phyloP scores from a whole-genome alignment of 805 yeast genomes.

The Yamadazyma ubonensis region DNA sequence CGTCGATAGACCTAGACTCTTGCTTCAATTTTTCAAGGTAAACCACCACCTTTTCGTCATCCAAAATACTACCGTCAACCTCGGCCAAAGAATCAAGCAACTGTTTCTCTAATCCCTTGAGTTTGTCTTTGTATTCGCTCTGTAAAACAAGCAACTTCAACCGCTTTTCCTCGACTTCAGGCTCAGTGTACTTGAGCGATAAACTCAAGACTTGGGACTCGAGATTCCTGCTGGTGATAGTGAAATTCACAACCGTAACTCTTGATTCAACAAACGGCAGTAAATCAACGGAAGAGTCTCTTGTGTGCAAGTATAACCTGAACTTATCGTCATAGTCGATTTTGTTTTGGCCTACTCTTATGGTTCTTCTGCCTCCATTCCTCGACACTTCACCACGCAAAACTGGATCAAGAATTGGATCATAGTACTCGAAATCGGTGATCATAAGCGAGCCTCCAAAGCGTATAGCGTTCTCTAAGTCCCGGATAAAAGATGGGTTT shows the following conservation, averaged over 20 bases:
- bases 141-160: slow-evolving; percentile 52
- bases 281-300: slow-evolving; percentile 48
- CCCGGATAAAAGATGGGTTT: slow-evolving; percentile 63
- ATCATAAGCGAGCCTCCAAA: slow-evolving; percentile 78
- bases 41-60: slow-evolving; percentile 57
- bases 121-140: slow-evolving; percentile 54
- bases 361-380: slow-evolving; percentile 68
- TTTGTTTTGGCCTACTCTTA: slow-evolving; percentile 59
- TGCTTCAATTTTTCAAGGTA: slow-evolving; percentile 64
- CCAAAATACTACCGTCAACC: slow-evolving; percentile 62
- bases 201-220: slow-evolving; percentile 61
- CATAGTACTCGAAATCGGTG: slow-evolving; percentile 76
- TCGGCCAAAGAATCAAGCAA: slow-evolving; percentile 58
- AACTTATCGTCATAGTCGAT: slow-evolving; percentile 70
- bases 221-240: slow-evolving; percentile 66
- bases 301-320: slow-evolving; percentile 58
- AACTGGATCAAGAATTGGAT: slow-evolving; percentile 68
- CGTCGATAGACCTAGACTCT: slow-evolving; percentile 55
- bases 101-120: slow-evolving; percentile 56
- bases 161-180: slow-evolving; percentile 65
- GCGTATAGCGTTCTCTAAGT: slow-evolving; percentile 74
- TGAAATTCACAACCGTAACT: slow-evolving; percentile 64
- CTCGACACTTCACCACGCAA: slow-evolving; percentile 58
- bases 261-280: slow-evolving; percentile 61
- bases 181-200: slow-evolving; percentile 53